These are phyloP conservation scores for Geotrichum histeridarum DNA, from an alignment of 1,139 yeast species.

Conservation along the genomic window DNA sequence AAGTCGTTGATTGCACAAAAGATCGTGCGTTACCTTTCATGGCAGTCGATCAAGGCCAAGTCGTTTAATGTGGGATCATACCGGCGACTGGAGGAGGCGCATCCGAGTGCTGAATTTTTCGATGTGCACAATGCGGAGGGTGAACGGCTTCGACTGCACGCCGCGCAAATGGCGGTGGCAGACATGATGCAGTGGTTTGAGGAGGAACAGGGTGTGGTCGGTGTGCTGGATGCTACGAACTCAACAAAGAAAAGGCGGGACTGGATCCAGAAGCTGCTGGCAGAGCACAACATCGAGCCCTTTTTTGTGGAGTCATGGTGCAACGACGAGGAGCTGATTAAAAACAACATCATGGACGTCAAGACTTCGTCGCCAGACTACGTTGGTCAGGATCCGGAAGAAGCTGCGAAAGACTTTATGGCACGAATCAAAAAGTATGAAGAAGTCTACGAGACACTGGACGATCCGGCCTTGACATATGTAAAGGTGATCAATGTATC, in stretches of 20 bases:
- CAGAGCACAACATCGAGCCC: slow-evolving; percentile 70
- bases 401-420: slow-evolving; percentile 66
- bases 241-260: slow-evolving; percentile 67
- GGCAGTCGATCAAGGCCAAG: slow-evolving; percentile 84
- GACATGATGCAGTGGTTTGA: slow-evolving; percentile 88
- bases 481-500: slow-evolving; percentile 84
- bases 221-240: slow-evolving; percentile 85
- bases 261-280: slow-evolving; percentile 58
- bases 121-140: slow-evolving; percentile 64
- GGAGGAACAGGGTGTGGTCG: slow-evolving; percentile 79
- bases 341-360: slow-evolving; percentile 77
- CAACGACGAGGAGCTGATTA: slow-evolving; percentile 70
- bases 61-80: slow-evolving; percentile 91
- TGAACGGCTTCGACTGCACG: slow-evolving; percentile 55
- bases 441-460: slow-evolving; percentile 60
- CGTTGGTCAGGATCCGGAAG: slow-evolving; percentile 59
- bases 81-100: slow-evolving; percentile 56
- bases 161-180: slow-evolving; percentile 65
- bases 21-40: slow-evolving; percentile 78
- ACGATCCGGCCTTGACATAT: slow-evolving; percentile 67
- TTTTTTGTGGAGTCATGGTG: slow-evolving; percentile 91
- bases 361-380: slow-evolving; percentile 87
- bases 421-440: slow-evolving; percentile 71
- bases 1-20: slow-evolving; percentile 77
- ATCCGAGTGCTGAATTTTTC: slow-evolving; percentile 70